Percentiles rank a stretch among this genome's conserved stretches.
Conservation (phyloP, 768 basidiomycete genomes). For the Russula brevipes region DNA sequence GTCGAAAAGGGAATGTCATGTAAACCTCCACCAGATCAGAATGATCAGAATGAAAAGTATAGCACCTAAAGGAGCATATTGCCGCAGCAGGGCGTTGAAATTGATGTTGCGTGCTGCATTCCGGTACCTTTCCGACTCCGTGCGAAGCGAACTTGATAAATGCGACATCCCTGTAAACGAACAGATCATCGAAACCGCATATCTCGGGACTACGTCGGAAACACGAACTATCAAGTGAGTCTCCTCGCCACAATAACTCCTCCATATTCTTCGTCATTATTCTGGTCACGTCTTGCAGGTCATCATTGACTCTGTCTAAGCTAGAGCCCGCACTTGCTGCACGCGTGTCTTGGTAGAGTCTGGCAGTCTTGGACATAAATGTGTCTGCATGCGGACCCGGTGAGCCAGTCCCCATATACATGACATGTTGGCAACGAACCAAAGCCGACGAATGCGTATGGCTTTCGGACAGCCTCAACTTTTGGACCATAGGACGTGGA, state of each 20-base stretch:
- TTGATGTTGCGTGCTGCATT: slow-evolving; percentile 95
- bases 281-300: slow-evolving; percentile 93
- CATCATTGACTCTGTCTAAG: slow-evolving; percentile 88
- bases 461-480: slow-evolving; percentile 87
- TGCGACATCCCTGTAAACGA: slow-evolving; percentile 84
- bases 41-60: slow-evolving; percentile 74
- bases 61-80: slow-evolving; percentile 91
- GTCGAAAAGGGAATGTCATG: slow-evolving; percentile 30
- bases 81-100: slow-evolving; percentile 85
- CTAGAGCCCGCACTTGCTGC: slow-evolving; percentile 68
- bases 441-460: slow-evolving; percentile 99
- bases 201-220: background rate
- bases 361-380: slow-evolving; percentile 97
- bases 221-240: slow-evolving; percentile 85
- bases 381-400: slow-evolving; percentile 58
- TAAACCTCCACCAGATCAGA: slow-evolving; percentile 75
- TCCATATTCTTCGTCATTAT: slow-evolving; percentile 99
- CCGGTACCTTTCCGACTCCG: slow-evolving; percentile 96
- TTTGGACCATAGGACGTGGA: slow-evolving; percentile 86
- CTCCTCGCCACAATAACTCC: slow-evolving; percentile 95
- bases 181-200: background rate
- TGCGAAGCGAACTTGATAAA: slow-evolving; percentile 86
- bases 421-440: slow-evolving; percentile 47
- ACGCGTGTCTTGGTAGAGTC: slow-evolving; percentile 90
- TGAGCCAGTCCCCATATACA: slow-evolving; percentile 1